Base-by-base conservation (phyloP, 2,329 filamentous ascomycete genomes). In the Lachnellula willkommii region DNA sequence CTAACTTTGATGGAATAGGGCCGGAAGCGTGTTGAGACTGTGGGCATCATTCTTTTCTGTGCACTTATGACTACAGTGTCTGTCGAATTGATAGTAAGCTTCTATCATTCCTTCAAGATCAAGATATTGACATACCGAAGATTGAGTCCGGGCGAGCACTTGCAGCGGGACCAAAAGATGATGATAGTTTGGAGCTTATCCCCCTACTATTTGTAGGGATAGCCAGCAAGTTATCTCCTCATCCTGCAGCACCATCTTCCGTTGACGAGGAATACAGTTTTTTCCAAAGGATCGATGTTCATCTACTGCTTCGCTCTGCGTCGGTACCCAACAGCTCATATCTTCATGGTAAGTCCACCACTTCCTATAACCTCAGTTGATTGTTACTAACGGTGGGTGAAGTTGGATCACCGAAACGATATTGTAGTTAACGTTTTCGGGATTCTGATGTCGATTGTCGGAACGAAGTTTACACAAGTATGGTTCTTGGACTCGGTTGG, bases 341-440 rank as follows among this genome's bases (percentile, higher is more conserved):
- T 83, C 57, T 82, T 82, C 69, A 81, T 79, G 64, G 71, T 74
- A 69, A 63, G 70, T 26, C 17, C 24, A 37, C 12, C 3, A 12
- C 24, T n/a, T 9, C 17, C 14, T 20, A 9, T 5, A 6, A 3
- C 14, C 14, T 32, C 8, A 40, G 12, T 32, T 53, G 9, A 46
- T 47, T 17, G 26, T 12, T 8, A 36, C 20, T 20, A 20, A 20
- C 20, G 20, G 20, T 20, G 20, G 20, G 20, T 20, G 20, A 20
- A 39, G 49, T 22, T 53, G 24, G 63, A 65, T 48, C 63, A 65
- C 49, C 56, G 63, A 17, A 87, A 89, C 0, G 89, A 95, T 66
- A 88, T 96, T 28, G 84, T 95, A 35, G 96, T 96, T 80, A 96
- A 96, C 72, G 83, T 83, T 1, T 93, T 94, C 66, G 91, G 88